Evolutionary conservation across 2,329 filamentous ascomycete species (phyloP), one percentile per base, ranked within the genome.

Genomic region (Colletotrichum trifolii): DNA sequence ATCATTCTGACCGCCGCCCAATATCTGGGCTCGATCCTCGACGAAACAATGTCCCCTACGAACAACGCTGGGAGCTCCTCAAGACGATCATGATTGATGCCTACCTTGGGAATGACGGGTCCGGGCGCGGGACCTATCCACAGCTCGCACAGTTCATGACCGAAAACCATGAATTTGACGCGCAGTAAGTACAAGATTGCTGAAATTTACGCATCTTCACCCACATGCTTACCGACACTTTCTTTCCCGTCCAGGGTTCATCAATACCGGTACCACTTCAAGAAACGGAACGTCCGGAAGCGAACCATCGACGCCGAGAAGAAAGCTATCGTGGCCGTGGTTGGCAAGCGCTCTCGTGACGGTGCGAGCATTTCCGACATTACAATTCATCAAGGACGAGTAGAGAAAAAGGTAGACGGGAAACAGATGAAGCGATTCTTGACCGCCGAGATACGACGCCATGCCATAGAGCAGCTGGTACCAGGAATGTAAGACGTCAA

Each of bases 341-440:
- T 71, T 17, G 68, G 67, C 3, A 71, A 70, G 38, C 67, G 66
- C 3, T 33, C 36, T 46, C 48, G 39, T 3, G n/a, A 49, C 3
- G 60, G 57, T 2, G 39, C 36, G 6, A 69, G 65, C 11, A 64
- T 54, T 9, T 66, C 67, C 4, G 8, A 66, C 34, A 62, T 54
- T 3, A 25, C 38, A 2, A 55, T 71, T 40, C 38, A 66, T 1
- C 67, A 69, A 59, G 70, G 68, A 1, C 64, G 38, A 2, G 47
- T 56, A n/a, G 13, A 38, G 9, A 71, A 68, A 39, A 4, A n/a
- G 0, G 57, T 71, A 2, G 67, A 71, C 42, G 70, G 67, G 17
- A 71, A 70, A 15, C 67, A 70, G 53, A 49, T 73, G 11, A 70
- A 69, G 53, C 62, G 70, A 9, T 60, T 69, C 34, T 56, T 71